Evolutionary conservation across 192 early-diverging fungal genomes (phyloP), one percentile per base, ranked within the genome.

Genomic region (Funneliformis geosporum): DNA sequence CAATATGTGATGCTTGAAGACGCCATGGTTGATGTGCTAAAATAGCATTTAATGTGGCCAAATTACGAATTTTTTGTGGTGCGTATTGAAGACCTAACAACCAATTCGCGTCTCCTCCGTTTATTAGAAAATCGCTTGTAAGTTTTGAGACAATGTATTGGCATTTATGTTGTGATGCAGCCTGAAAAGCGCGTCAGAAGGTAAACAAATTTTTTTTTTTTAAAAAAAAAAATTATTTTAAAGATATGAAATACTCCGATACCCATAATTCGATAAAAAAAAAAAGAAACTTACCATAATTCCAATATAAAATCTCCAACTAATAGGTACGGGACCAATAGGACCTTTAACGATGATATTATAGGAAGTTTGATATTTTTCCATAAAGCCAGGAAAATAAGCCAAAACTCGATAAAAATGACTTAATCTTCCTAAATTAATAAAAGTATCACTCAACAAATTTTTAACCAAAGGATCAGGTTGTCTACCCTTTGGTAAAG

Each of bases 1-100:
- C 76, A 8, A 90, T 79, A 55, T 88, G 84, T 0, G 80, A 44
- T 38, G 79, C 62, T 40, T 75, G 79, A 27, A 90, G 76, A 38
- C 83, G 80, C 89, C 89, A 90, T 11, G 89, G 89, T 68, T 89
- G 87, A 27, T 85, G 82, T 10, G 89, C 89, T 79, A 90, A 76
- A 14, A 87, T 76, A n/a, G 79, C 75, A 21, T 85, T 78, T 2
- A 90, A 59, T 9, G 69, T 79, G 25, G 85, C 80, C 16, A 90
- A 71, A 21, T 86, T 87, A 16, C 83, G 81, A 47, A 90, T 84
- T 75, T 90, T 90, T 67, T 73, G 79, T 12, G 88, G 85, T 11
- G 76, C 83, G 55, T 83, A 82, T 38, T 83, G 78, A 12, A 87
- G 65, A 11, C 85, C 87, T 64, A 87, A 82, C 9, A 89, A 78